Percentiles rank a stretch among this genome's conserved stretches.
Evolutionary conservation across 1,139 yeast species (phyloP).

Genomic region (Blastobotrys proliferans): DNA sequence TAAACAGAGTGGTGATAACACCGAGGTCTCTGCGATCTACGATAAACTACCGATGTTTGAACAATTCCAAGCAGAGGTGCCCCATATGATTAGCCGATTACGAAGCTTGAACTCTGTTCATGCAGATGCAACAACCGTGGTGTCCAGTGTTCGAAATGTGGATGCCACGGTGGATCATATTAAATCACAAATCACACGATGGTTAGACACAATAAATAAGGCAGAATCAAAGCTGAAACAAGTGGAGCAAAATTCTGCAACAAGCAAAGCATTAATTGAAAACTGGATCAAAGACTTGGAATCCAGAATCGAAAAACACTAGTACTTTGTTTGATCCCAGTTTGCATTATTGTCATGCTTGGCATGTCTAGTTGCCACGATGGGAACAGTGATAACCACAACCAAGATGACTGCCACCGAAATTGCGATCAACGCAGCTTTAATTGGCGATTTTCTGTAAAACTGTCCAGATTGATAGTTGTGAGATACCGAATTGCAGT

Average conservation of each 20-base stretch:
- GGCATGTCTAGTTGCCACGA: slow-evolving; percentile 5
- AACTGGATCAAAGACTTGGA: slow-evolving; percentile 19
- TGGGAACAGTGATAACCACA: slow-evolving; percentile 8
- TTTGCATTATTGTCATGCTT: neutral
- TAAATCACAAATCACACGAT: slow-evolving; percentile 38
- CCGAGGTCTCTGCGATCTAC: slow-evolving; percentile 41
- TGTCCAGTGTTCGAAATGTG: slow-evolving; percentile 47
- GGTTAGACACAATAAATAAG: slow-evolving; percentile 41
- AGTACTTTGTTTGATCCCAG: neutral
- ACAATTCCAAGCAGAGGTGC: slow-evolving; percentile 37
- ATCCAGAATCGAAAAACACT: slow-evolving; percentile 1
- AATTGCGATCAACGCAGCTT: slow-evolving; percentile 4
- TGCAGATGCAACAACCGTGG: slow-evolving; percentile 49
- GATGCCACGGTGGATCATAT: slow-evolving; percentile 40
- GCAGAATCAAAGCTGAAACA: slow-evolving; percentile 41
- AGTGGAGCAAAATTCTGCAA: slow-evolving; percentile 25
- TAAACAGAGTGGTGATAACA: too few species aligned
- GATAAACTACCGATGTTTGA: slow-evolving; percentile 40
- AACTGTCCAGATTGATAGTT: neutral
- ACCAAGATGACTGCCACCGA: slow-evolving; percentile 1
- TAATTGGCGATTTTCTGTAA: neutral
- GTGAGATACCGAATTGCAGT: slow-evolving; percentile 10
- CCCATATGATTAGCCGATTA: slow-evolving; percentile 43
- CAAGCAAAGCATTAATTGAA: slow-evolving; percentile 19
- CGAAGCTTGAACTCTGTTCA: slow-evolving; percentile 46